phyloP scores from a whole-genome alignment of 371 early-diverging fungal genomes.

The Apophysomyces sp. region DNA sequence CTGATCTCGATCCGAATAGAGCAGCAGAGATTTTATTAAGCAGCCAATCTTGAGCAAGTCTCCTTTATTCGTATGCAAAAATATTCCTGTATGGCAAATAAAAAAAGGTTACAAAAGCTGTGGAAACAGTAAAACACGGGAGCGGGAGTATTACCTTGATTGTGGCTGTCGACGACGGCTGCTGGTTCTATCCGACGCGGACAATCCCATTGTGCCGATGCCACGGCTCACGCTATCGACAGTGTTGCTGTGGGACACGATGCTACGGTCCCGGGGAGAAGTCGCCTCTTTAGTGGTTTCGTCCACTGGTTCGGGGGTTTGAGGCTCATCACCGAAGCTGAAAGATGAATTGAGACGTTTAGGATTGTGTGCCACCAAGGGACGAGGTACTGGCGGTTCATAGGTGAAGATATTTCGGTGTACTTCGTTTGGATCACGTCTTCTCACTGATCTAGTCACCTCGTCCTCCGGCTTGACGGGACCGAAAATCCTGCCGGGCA shows the following conservation, averaged over 20 bases:
- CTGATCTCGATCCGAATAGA: conserved; percentile 49
- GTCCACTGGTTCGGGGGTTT: background rate
- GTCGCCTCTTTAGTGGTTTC: background rate
- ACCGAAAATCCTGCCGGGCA: conserved; percentile 38
- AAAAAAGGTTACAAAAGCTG: background rate
- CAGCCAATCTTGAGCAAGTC: background rate
- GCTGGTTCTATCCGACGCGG: background rate
- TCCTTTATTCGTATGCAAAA: conserved; percentile 6
- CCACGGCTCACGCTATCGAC: background rate
- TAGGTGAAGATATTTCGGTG: conserved; percentile 45
- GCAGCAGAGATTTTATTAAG: conserved; percentile 42
- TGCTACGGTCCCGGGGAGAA: background rate
- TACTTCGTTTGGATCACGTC: conserved; percentile 24
- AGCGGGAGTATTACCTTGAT: background rate
- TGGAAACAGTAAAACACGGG: background rate
- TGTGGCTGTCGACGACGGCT: background rate
- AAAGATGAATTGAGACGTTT: conserved; percentile 30
- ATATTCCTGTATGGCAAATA: conserved; percentile 2
- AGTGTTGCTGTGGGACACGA: background rate
- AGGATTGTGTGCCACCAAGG: conserved; percentile 31
- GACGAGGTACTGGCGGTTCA: conserved; percentile 31
- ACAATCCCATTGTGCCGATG: background rate
- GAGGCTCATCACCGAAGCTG: conserved; percentile 23
- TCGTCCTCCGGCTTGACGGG: conserved; percentile 42
- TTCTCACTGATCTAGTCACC: conserved; percentile 21